These are phyloP conservation scores for Bryopsis sp. DNA, from an alignment of 139 green algal genomes.

Conservation along the genomic window DNA sequence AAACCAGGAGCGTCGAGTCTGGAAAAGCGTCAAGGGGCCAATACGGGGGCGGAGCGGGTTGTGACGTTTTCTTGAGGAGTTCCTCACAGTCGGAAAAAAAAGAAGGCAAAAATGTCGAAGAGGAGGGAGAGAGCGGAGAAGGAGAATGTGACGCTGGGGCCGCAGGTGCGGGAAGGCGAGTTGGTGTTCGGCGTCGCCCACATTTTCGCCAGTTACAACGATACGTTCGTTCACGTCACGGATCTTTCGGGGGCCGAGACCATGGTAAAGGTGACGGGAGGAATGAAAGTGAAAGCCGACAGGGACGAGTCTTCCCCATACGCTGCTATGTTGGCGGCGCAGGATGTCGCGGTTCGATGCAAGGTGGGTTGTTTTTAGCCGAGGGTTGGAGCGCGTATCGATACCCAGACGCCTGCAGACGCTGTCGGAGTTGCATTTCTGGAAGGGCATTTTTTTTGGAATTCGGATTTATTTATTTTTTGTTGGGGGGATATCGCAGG, in stretches of 20 bases:
- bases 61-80: too few relatives aligned
- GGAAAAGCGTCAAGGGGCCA: too few relatives aligned
- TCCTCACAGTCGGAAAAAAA: too few relatives aligned
- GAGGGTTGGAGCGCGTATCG: background rate
- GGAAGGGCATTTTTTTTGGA: background rate
- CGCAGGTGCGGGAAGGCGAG: slow-evolving; percentile 84
- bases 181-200: slow-evolving; percentile 96
- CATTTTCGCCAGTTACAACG: slow-evolving; percentile 99
- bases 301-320: slow-evolving; percentile 98
- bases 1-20: too few relatives aligned
- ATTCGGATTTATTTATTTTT: background rate
- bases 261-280: slow-evolving; percentile 89
- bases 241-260: slow-evolving; percentile 99
- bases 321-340: slow-evolving; percentile 98
- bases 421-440: background rate
- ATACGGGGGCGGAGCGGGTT: too few relatives aligned
- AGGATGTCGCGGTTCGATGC: slow-evolving; percentile 91
- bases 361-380: slow-evolving; percentile 60
- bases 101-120: slow-evolving; percentile 41
- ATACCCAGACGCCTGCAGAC: background rate
- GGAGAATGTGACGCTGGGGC: slow-evolving; percentile 70
- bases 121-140: slow-evolving; percentile 27
- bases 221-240: slow-evolving; percentile 99
- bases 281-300: slow-evolving; percentile 99
- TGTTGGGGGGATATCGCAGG: slow-evolving; percentile 45